Conservation (phyloP, 1,284 basidiomycete species). For the Boletellus deceptivus region DNA sequence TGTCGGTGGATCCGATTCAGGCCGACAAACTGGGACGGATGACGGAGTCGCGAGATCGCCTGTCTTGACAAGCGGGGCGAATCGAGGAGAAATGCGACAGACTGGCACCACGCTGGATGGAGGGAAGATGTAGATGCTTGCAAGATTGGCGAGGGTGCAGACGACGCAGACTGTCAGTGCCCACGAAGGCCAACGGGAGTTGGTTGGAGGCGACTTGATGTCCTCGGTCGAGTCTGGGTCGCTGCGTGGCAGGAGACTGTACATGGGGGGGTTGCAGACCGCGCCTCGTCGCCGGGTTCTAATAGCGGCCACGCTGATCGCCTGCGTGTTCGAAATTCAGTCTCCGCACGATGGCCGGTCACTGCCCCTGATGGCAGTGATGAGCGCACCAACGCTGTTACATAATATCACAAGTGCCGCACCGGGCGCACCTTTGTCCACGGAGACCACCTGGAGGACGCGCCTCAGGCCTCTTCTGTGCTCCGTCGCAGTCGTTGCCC, state of each 20-base stretch:
- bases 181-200: not conserved
- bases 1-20: slow-evolving; percentile 5
- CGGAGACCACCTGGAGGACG: not conserved
- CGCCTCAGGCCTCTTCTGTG: not conserved
- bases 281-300: not conserved
- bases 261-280: not conserved
- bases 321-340: too few species aligned
- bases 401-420: not conserved
- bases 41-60: slow-evolving; percentile 4
- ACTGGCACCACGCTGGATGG: slow-evolving; percentile 1
- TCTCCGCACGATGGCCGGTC: not conserved
- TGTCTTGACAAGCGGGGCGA: slow-evolving; percentile 5
- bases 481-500: not conserved
- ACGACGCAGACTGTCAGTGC: slow-evolving; percentile 2
- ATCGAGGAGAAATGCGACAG: slow-evolving; percentile 5
- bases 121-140: slow-evolving; percentile 6
- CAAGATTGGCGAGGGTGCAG: slow-evolving; percentile 6
- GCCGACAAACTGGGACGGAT: slow-evolving; percentile 8
- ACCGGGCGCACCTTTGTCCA: not conserved
- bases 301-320: not conserved
- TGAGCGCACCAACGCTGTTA: not conserved
- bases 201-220: not conserved
- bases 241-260: slow-evolving; percentile 7
- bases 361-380: not conserved
- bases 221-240: slow-evolving; percentile 6